Evolutionary conservation across 306 rosid genomes (phyloP), one percentile per base, ranked within the genome.

Genomic region (Aeschynomene evenia): DNA sequence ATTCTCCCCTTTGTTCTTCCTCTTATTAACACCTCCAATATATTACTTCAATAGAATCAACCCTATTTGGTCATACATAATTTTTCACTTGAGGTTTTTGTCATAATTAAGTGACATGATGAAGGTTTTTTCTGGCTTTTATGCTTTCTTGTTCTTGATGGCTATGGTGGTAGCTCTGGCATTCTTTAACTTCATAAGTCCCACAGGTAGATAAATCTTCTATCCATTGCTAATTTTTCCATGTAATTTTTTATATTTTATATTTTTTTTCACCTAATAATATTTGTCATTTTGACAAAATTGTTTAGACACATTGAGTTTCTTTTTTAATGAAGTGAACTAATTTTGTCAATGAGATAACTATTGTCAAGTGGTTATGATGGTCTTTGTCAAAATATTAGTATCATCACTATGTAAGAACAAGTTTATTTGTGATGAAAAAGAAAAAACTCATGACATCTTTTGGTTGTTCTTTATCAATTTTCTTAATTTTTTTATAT

Each of bases 61-160:
- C n/a, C n/a, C n/a, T n/a, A n/a, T n/a, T n/a, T n/a, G n/a, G n/a
- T n/a, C n/a, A n/a, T n/a, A n/a, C n/a, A n/a, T n/a, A n/a, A n/a
- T n/a, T n/a, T n/a, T n/a, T n/a, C n/a, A n/a, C n/a, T 53, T 33
- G 55, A 66, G 49, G 26, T 9, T 50, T n/a, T 37, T 2, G 10
- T 34, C 45, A 29, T 4, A n/a, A 58, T 22, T 16, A 23, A 23
- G 54, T 54, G 58, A 53, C 73, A 72, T 46, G 26, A 91, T 87
- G 98, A 90, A 86, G 85, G 49, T 67, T 83, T 84, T 67, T 83
- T 84, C 90, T 75, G 77, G 74, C 19, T 52, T 79, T 18, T 83
- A 78, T 81, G 78, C 68, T 74, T 58, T 86, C 59, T 9, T 39
- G 13, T 48, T 83, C 45, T 66, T 86, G 66, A 21, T 73, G 71